phyloP scores from a whole-genome alignment of 306 rosid species.

The Glycine soja region DNA sequence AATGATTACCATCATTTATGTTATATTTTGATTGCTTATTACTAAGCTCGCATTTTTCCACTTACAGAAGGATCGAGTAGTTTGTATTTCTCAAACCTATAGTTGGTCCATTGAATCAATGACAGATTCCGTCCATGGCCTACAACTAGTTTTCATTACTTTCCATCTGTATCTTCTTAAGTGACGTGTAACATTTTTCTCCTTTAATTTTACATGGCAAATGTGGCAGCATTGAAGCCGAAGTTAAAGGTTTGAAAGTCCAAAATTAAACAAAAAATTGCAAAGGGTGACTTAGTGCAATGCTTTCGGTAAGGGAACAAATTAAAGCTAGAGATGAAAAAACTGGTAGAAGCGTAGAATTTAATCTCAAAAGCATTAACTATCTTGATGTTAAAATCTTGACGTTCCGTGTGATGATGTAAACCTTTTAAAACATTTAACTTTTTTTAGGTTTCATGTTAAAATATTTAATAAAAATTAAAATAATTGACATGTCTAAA shows the following conservation, averaged over 20 bases:
- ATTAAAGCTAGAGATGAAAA: not conserved
- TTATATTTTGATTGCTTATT: not conserved
- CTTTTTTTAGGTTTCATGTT: not conserved
- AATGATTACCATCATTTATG: not conserved
- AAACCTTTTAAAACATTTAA: not conserved
- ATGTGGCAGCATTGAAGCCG: not conserved
- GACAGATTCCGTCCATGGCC: not conserved
- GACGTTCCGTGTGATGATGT: not conserved
- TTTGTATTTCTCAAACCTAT: not conserved
- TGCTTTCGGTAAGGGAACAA: not conserved
- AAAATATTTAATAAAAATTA: not conserved
- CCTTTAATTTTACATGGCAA: not conserved
- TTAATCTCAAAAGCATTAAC: not conserved
- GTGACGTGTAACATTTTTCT: slow-evolving; percentile 17
- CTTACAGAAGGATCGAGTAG: not conserved
- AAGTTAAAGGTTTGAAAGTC: not conserved
- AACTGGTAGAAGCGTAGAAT: not conserved
- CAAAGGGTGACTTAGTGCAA: not conserved
- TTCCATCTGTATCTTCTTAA: not conserved
- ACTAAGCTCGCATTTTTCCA: not conserved
- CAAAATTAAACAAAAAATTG: not conserved
- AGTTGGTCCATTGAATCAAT: not conserved
- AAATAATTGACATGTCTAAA: not conserved
- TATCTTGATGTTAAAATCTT: too few species aligned
- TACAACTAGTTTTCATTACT: not conserved